These are phyloP conservation scores for Punica granatum DNA, from an alignment of 345 rosid genomes.

Conservation along the genomic window DNA sequence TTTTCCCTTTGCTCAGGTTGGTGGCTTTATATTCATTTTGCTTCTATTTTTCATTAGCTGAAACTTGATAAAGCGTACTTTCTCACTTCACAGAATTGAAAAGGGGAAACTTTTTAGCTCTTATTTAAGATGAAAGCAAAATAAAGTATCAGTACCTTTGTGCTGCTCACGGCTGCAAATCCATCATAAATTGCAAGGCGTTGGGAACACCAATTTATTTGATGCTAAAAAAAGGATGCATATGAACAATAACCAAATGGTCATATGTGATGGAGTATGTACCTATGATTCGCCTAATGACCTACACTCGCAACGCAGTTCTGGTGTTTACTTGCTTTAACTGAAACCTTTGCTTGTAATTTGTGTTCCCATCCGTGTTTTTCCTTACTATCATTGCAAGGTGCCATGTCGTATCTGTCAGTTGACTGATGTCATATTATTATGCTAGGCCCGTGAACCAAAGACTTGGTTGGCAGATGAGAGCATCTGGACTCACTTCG, in stretches of 20 bases:
- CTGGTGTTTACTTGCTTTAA: background rate
- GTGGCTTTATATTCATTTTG: background rate
- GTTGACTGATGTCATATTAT: conserved; percentile 9
- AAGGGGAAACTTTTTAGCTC: background rate
- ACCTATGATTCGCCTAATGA: background rate
- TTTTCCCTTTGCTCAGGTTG: background rate
- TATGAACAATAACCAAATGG: background rate
- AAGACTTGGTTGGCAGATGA: conserved; percentile 82
- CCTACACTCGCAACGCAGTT: background rate
- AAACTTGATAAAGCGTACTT: background rate
- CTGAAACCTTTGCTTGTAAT: background rate
- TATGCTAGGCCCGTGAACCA: conserved; percentile 50
- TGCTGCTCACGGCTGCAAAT: background rate
- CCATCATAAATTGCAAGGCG: background rate
- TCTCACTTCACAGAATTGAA: background rate
- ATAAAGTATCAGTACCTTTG: background rate
- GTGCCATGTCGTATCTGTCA: background rate
- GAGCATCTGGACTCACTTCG: conserved; percentile 58
- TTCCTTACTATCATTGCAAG: background rate
- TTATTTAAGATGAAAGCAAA: background rate
- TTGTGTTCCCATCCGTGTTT: background rate
- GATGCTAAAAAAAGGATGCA: background rate
- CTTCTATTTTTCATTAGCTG: background rate
- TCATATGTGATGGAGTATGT: background rate
- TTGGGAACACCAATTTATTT: background rate